Evolutionary conservation across 257 asterid species (phyloP).

Genomic region (Paulownia fortunei): DNA sequence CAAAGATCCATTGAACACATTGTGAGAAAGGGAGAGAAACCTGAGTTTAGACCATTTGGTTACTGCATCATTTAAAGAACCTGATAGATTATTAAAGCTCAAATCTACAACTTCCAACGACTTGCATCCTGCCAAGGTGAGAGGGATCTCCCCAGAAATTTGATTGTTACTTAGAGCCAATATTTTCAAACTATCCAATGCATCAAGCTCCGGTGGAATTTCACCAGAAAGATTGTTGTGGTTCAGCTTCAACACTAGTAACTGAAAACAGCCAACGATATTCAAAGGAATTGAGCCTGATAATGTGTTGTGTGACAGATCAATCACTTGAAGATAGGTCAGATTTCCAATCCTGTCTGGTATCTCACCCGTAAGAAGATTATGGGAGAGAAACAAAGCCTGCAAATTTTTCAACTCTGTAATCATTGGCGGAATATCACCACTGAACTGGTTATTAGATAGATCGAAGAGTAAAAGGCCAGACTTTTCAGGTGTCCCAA

Average conservation of each 20-base stretch:
- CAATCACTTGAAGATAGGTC: conserved; percentile 89
- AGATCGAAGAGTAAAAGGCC: conserved; percentile 74
- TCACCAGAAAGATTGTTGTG: conserved; percentile 88
- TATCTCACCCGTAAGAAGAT: conserved; percentile 73
- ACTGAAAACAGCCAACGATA: conserved; percentile 94
- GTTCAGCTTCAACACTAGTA: conserved; percentile 70
- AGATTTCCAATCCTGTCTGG: conserved; percentile 89
- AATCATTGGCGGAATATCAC: conserved; percentile 65
- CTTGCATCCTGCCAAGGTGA: conserved; percentile 94
- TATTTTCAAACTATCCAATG: conserved; percentile 82
- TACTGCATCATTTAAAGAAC: conserved; percentile 77
- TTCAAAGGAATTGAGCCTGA: conserved; percentile 81
- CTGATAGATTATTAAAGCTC: conserved; percentile 79
- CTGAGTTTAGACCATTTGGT: conserved; percentile 83
- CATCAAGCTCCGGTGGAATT: conserved; percentile 96
- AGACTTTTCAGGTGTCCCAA: conserved; percentile 62
- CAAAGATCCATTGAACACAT: conserved; percentile 68
- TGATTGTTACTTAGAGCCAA: conserved; percentile 71
- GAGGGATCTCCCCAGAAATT: conserved; percentile 92
- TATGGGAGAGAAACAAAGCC: conserved; percentile 81
- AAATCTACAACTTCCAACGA: conserved; percentile 91
- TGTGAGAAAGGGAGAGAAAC: conserved; percentile 78
- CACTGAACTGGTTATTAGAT: conserved; percentile 71
- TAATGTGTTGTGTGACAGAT: conserved; percentile 74
- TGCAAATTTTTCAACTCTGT: conserved; percentile 86